phyloP scores from a whole-genome alignment of 2,329 filamentous ascomycete genomes.

The Penicillium sp. region DNA sequence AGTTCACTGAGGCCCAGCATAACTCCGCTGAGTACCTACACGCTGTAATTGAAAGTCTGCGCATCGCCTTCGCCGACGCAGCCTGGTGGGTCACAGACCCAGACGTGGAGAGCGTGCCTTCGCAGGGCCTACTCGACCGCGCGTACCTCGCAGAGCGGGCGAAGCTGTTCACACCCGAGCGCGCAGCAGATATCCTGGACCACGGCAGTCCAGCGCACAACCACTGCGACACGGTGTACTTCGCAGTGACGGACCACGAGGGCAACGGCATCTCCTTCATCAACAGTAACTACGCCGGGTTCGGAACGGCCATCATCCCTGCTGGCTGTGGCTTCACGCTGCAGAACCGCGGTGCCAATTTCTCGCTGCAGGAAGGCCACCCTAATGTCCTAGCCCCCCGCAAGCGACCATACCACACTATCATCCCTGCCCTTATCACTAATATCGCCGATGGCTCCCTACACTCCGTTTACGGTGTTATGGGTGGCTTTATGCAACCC shows the following conservation, averaged over 20 bases:
- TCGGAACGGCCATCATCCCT: constrained; percentile 85
- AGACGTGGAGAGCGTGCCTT: constrained; percentile 63
- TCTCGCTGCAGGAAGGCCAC: constrained; percentile 67
- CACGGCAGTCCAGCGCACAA: constrained; percentile 83
- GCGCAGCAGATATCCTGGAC: constrained; percentile 54
- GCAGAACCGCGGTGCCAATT: constrained; percentile 90
- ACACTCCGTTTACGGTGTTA: constrained; percentile 88
- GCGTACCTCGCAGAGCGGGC: constrained; percentile 71
- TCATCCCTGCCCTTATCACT: constrained; percentile 90
- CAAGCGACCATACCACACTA: constrained; percentile 95
- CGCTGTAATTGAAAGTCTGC: constrained; percentile 80
- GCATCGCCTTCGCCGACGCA: constrained; percentile 86
- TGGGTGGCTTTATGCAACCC: constrained; percentile 98
- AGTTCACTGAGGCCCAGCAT: constrained; percentile 67
- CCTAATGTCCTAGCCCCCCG: constrained; percentile 77
- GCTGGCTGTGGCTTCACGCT: constrained; percentile 85
- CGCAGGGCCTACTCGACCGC: constrained; percentile 66
- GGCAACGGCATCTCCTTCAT: constrained; percentile 96
- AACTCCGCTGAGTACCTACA: constrained; percentile 82
- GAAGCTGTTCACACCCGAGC: constrained; percentile 59
- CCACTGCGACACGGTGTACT: constrained; percentile 92
- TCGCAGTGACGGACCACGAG: constrained; percentile 73
- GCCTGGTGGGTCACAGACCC: constrained; percentile 90
- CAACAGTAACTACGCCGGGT: constrained; percentile 86
- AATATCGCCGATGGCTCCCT: constrained; percentile 70